phyloP scores from a whole-genome alignment of 257 asterid species.

The Cynanchum wilfordii region DNA sequence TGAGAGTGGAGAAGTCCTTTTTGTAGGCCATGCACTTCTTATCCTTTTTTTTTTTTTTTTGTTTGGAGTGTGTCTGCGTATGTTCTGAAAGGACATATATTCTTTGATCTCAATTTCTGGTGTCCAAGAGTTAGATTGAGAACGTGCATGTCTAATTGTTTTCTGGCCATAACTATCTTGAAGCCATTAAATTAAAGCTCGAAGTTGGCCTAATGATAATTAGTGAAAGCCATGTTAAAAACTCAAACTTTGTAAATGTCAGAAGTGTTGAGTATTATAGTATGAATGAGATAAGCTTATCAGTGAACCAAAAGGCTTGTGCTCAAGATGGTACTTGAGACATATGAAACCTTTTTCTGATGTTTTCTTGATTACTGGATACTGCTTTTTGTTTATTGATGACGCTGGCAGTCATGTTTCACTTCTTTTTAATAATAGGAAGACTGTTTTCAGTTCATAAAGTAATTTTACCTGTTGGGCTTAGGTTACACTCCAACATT shows the following conservation, averaged over 20 bases:
- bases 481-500: neutral
- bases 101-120: neutral
- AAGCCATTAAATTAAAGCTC: neutral
- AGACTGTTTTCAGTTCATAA: neutral
- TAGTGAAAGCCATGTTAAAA: neutral
- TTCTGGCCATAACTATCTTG: neutral
- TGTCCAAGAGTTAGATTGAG: neutral
- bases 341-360: neutral
- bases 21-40: neutral
- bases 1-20: neutral
- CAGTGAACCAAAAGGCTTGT: neutral
- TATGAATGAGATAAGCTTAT: neutral
- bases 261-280: neutral
- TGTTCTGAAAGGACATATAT: neutral
- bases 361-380: neutral
- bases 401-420: neutral
- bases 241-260: neutral
- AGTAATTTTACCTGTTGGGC: neutral
- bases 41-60: neutral
- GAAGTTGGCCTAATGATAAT: neutral
- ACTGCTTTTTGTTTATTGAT: neutral
- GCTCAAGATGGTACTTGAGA: neutral
- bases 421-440: neutral
- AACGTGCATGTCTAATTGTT: neutral
- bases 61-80: too few relatives aligned